Evolutionary conservation across 1,284 basidiomycete genomes (phyloP), one percentile per base, ranked within the genome.

Genomic region (Vanrija humicola): DNA sequence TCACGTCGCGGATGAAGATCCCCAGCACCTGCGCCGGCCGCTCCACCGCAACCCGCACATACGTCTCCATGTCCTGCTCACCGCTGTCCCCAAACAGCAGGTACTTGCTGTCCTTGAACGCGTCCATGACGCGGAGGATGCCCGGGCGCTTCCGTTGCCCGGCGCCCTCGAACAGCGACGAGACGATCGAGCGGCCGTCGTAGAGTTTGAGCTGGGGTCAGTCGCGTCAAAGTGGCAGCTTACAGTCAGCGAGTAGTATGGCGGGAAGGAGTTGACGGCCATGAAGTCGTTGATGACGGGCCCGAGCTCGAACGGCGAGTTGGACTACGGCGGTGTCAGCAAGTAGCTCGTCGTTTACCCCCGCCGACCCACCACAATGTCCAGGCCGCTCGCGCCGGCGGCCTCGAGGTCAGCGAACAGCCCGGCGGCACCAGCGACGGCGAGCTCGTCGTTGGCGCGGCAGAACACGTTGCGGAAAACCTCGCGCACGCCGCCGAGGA

Each of bases 1-100:
- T 82, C 52, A 86, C 87, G 65, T 91, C 86, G 25, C 90, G 82
- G 47, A 94, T 84, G 74, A 89, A 89, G 42, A 94, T 82, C 3
- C 80, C 88, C 5, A 85, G 73, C 39, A 79, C 65, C 55, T 74
- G 73, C 12, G 67, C 39, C 0, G 88, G 86, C 16, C 84, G 80
- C 56, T 89, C 85, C 18, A 76, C 73, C 0, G 90, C 89, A 18
- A 92, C 69, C 56, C 82, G 77, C 6, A 85, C 79, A 69, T 93
- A 94, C 4, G 94, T 79, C 72, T 93, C 89, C 40, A 94, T 77
- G 73, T 94, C 91, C 66, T 92, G 90, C 69, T 94, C 90, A 38
- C 89, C 90, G 0, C 85, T 84, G 72, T 95, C 92, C 8, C 91
- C 91, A 26, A 95, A 80, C 46, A 94, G 82, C 65, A 96, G 77